Percentiles rank a stretch among this genome's conserved stretches.
Evolutionary conservation across 768 basidiomycete genomes (phyloP).

Genomic region (Suillus fuscotomentosus): DNA sequence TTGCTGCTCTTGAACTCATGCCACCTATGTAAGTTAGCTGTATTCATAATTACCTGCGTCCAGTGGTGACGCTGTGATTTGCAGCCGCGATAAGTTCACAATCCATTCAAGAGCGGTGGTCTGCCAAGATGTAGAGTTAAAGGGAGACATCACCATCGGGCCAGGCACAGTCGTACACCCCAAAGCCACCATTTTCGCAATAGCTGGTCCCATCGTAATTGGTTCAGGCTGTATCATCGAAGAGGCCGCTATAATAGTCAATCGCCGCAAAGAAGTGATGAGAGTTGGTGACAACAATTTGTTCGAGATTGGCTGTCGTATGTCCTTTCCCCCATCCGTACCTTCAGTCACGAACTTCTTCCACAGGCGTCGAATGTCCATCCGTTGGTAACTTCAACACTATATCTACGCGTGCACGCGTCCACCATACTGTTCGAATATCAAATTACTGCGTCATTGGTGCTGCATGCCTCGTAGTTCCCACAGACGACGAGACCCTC

Average conservation of each 20-base stretch:
- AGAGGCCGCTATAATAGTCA: slow-evolving; percentile 87
- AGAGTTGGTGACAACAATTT: slow-evolving; percentile 91
- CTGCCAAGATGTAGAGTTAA: slow-evolving; percentile 91
- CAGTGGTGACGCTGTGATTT: slow-evolving; percentile 7
- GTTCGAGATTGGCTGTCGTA: slow-evolving; percentile 93
- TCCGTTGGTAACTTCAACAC: slow-evolving; percentile 85
- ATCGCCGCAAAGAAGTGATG: slow-evolving; percentile 88
- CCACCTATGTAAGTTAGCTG: slow-evolving; percentile 27
- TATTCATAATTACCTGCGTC: not conserved
- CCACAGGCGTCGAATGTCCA: slow-evolving; percentile 80
- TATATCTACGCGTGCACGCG: slow-evolving; percentile 78
- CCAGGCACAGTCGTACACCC: slow-evolving; percentile 92
- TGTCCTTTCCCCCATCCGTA: slow-evolving; percentile 30
- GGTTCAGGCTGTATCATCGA: slow-evolving; percentile 90
- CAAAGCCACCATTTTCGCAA: slow-evolving; percentile 89
- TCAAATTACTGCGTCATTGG: slow-evolving; percentile 82
- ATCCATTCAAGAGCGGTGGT: slow-evolving; percentile 91
- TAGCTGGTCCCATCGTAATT: slow-evolving; percentile 87
- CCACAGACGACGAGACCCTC: slow-evolving; percentile 73
- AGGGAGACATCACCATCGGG: slow-evolving; percentile 92
- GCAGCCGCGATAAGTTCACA: slow-evolving; percentile 82
- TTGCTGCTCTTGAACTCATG: slow-evolving; percentile 15
- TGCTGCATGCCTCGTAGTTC: slow-evolving; percentile 75
- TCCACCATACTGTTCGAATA: slow-evolving; percentile 80
- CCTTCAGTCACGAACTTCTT: not conserved